A percentile compares a stretch with the other conserved stretches of the same genome.
phyloP scores from a whole-genome alignment of 108 stramenopile species.

The Mediolabrus comicus region DNA sequence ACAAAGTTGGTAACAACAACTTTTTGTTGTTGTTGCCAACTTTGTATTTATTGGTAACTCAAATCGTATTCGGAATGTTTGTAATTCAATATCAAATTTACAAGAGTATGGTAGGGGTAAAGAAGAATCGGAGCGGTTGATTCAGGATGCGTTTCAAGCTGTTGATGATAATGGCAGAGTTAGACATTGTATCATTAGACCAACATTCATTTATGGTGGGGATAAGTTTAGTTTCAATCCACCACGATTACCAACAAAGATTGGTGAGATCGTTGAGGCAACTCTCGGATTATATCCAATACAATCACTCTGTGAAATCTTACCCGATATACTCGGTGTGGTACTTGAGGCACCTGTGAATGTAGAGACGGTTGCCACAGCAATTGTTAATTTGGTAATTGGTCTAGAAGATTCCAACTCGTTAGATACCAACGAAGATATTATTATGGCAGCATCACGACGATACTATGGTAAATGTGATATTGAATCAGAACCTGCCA shows the following conservation, averaged over 20 bases:
- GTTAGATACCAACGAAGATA: not conserved
- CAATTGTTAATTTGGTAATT: not conserved
- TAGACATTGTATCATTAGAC: not conserved
- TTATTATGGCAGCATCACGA: not conserved
- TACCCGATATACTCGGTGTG: not conserved
- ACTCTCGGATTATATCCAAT: not conserved
- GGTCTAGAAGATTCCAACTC: not conserved
- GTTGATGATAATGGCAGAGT: not conserved
- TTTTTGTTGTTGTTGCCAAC: not conserved
- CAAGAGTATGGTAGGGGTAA: slow-evolving; percentile 1
- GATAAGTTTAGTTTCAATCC: not conserved
- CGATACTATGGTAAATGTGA: not conserved
- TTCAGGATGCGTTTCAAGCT: not conserved
- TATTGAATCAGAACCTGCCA: not conserved
- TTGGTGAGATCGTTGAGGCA: not conserved
- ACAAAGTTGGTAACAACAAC: no score
- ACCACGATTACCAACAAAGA: not conserved
- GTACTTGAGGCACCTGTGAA: not conserved
- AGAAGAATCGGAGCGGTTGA: not conserved
- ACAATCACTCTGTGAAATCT: not conserved
- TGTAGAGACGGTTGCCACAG: not conserved
- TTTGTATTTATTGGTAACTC: not conserved
- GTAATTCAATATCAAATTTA: not conserved
- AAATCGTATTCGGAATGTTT: not conserved
- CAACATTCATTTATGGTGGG: slow-evolving; percentile 7